phyloP scores from a whole-genome alignment of 306 rosid genomes.

The Quercus agrifolia region DNA sequence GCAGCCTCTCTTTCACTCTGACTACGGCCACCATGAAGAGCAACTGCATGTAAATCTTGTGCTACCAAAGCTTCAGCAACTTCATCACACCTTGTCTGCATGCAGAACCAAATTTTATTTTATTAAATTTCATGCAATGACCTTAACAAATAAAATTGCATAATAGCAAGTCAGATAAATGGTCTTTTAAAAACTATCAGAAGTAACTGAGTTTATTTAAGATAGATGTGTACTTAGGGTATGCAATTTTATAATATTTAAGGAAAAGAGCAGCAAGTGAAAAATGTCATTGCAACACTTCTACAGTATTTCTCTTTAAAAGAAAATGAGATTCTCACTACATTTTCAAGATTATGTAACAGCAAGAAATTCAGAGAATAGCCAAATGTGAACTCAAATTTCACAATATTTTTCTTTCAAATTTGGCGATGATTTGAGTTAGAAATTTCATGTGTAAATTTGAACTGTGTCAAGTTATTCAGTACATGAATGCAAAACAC shows the following conservation, averaged over 20 bases:
- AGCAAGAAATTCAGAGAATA: neutral
- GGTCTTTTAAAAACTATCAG: neutral
- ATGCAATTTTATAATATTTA: neutral
- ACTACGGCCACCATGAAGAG: conserved; percentile 90
- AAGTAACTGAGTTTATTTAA: neutral
- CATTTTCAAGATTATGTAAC: neutral
- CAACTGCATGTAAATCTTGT: conserved; percentile 81
- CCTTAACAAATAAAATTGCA: neutral
- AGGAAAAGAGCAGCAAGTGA: neutral
- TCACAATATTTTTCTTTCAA: neutral
- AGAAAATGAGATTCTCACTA: neutral
- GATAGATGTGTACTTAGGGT: neutral
- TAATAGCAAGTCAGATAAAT: neutral
- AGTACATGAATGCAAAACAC: neutral
- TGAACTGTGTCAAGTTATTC: neutral
- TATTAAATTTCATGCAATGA: neutral
- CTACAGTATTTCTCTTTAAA: neutral
- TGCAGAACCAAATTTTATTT: conserved; percentile 19
- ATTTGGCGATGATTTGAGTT: neutral
- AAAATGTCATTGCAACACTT: neutral
- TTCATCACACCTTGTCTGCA: conserved; percentile 79
- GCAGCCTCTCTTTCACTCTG: conserved; percentile 88
- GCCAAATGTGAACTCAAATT: neutral
- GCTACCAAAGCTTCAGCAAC: conserved; percentile 81
- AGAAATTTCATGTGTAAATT: neutral